These are phyloP conservation scores for Simplicillium sp. DNA, from an alignment of 2,329 filamentous ascomycete genomes.

Conservation along the genomic window DNA sequence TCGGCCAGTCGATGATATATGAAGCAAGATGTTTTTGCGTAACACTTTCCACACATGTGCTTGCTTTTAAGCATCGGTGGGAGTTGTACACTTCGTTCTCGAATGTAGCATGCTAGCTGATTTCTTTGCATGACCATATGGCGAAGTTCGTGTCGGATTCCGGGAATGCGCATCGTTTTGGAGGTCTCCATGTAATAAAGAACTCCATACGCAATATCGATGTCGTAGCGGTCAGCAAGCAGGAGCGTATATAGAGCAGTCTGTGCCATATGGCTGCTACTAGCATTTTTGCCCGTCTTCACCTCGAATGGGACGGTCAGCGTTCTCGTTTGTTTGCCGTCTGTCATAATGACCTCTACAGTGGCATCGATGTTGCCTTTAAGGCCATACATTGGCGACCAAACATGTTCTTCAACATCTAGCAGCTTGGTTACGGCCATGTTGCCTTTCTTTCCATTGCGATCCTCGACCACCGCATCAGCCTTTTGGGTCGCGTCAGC, in stretches of 20 bases:
- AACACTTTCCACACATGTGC: constrained; percentile 77
- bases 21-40: constrained; percentile 84
- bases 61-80: constrained; percentile 80
- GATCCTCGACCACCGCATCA: constrained; percentile 68
- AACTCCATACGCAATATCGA: constrained; percentile 82
- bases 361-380: constrained; percentile 98
- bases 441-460: constrained; percentile 64
- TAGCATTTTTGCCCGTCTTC: constrained; percentile 84
- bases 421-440: constrained; percentile 90
- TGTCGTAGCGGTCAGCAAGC: constrained; percentile 88
- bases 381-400: constrained; percentile 94
- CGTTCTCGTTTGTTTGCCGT: constrained; percentile 54
- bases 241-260: constrained; percentile 90
- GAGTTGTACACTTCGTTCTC: constrained; percentile 67
- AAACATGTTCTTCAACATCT: constrained; percentile 95
- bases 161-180: constrained; percentile 74
- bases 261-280: constrained; percentile 78
- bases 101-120: constrained; percentile 73
- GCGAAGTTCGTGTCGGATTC: constrained; percentile 76
- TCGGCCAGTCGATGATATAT: constrained; percentile 89
- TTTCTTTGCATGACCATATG: constrained; percentile 98
- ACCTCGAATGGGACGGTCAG: constrained; percentile 89
- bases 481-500: constrained; percentile 32
- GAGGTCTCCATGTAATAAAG: constrained; percentile 93
- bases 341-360: constrained; percentile 74